Evolutionary conservation across 2,329 filamentous ascomycete genomes (phyloP).

Genomic region (Aspergillus thermomutatus): DNA sequence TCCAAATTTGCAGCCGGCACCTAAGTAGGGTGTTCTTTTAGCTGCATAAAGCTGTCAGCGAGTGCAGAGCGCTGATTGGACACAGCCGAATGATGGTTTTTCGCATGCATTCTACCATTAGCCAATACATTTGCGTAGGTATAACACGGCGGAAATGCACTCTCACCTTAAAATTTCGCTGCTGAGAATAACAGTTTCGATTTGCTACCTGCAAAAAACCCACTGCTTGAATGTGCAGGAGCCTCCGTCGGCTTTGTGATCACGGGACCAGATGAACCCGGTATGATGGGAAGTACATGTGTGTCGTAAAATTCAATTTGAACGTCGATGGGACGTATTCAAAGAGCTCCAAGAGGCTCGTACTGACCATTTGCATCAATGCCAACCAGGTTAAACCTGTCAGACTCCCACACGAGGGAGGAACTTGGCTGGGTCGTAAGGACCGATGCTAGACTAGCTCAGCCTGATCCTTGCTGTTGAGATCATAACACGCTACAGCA

Average conservation of each 20-base stretch:
- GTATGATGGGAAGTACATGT: slow-evolving; percentile 34
- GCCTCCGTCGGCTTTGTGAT: slow-evolving; percentile 32
- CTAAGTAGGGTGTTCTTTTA: slow-evolving; percentile 17
- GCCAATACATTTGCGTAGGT: slow-evolving; percentile 25
- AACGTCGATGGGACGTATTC: slow-evolving; percentile 29
- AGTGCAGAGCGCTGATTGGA: slow-evolving; percentile 24
- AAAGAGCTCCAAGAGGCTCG: not conserved
- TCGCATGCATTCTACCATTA: slow-evolving; percentile 17
- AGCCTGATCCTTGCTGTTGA: slow-evolving; percentile 25
- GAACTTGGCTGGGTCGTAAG: slow-evolving; percentile 22
- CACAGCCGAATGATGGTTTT: slow-evolving; percentile 17
- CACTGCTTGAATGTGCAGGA: slow-evolving; percentile 31
- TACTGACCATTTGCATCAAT: not conserved
- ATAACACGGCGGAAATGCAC: slow-evolving; percentile 16
- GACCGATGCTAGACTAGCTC: slow-evolving; percentile 16
- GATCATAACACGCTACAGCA: slow-evolving; percentile 21
- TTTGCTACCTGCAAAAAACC: slow-evolving; percentile 30
- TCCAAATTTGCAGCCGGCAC: not conserved
- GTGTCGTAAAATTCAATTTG: slow-evolving; percentile 38
- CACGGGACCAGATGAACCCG: slow-evolving; percentile 40
- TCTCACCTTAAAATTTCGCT: slow-evolving; percentile 25
- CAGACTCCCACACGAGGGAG: slow-evolving; percentile 1
- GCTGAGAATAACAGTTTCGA: slow-evolving; percentile 21
- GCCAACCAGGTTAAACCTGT: not conserved
- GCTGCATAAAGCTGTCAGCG: slow-evolving; percentile 27